Percentiles rank a stretch among this genome's conserved stretches.
These are phyloP conservation scores for Persicaria maculosa DNA, from an alignment of 148 eudicot species.

Conservation along the genomic window DNA sequence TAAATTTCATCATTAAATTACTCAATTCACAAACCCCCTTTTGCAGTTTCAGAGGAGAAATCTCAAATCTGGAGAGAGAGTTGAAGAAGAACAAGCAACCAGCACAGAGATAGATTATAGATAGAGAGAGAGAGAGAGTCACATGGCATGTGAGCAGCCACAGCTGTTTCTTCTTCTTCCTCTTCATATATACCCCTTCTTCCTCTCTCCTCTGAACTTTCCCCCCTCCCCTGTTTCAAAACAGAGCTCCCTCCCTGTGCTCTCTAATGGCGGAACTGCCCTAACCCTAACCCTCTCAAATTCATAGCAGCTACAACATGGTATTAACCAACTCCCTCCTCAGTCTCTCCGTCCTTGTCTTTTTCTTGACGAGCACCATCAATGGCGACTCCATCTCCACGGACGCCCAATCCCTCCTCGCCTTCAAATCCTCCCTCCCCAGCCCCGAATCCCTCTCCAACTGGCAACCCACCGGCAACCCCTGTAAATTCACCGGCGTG, in stretches of 20 bases:
- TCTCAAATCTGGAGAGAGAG: background rate
- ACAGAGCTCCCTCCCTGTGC: background rate
- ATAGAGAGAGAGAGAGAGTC: background rate
- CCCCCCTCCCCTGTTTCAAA: background rate
- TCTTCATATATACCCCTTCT: background rate
- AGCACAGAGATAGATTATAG: background rate
- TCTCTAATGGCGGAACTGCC: background rate
- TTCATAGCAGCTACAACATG: background rate
- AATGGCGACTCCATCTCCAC: constrained; percentile 3
- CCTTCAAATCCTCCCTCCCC: constrained; percentile 56
- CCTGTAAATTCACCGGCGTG: constrained; percentile 66
- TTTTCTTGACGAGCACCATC: background rate
- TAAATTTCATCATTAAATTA: background rate
- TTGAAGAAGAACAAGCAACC: background rate
- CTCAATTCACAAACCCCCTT: constrained; percentile 1
- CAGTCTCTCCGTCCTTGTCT: background rate
- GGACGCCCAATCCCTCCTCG: constrained; percentile 41
- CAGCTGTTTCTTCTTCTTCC: background rate
- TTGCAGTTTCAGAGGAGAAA: background rate
- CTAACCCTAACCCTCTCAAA: background rate
- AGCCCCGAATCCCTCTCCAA: constrained; percentile 35
- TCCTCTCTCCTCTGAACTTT: background rate
- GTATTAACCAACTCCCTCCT: background rate
- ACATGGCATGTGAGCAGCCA: constrained; percentile 8
- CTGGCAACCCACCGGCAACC: constrained; percentile 36